Evolutionary conservation across 306 rosid genomes (phyloP), one percentile per base, ranked within the genome.

Genomic region (Malus sieversii): DNA sequence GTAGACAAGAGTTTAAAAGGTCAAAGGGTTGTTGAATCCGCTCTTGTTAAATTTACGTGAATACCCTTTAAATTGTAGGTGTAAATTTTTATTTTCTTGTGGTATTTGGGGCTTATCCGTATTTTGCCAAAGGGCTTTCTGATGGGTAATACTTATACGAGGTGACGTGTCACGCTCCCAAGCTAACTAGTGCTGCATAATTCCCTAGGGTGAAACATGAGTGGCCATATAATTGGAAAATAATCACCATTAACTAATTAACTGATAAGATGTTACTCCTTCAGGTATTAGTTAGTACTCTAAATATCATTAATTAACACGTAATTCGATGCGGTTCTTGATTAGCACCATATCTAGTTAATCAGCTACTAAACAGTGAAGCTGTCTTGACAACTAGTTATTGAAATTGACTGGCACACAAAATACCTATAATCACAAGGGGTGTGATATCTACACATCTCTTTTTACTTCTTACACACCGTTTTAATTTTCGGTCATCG

Each of bases 1-100:
- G 68, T 25, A 33, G 4, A 18, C 38, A 32, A 25, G 15, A 3
- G 58, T 18, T 73, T 27, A 6, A 32, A 4, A 12, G 70, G 77
- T 62, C 77, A 74, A 61, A 19, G 22, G 70, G 60, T 62, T 29
- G 77, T 62, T 74, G 77, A 44, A 61, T 33, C 27, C 25, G 23
- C 25, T 8, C 68, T 13, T 12, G 0, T 1, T 7, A 1, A 68
- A 70, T 68, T 27, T 78, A 22, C 85, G 55, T 4, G 5, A 19
- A 10, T 40, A 53, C 55, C 82, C 82, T 69, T 32, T 3, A 7
- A 59, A 4, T 63, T 30, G 45, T 22, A 44, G 13, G 69, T 5
- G 45, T 0, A 44, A 20, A 25, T 27, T 2, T 15, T 45, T 44
- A 12, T 10, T 61, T 1, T 27, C 16, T 19, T 0, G 10, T 60